Conservation (phyloP, 83 land plant genomes). For the Diphasiastrum complanatum region DNA sequence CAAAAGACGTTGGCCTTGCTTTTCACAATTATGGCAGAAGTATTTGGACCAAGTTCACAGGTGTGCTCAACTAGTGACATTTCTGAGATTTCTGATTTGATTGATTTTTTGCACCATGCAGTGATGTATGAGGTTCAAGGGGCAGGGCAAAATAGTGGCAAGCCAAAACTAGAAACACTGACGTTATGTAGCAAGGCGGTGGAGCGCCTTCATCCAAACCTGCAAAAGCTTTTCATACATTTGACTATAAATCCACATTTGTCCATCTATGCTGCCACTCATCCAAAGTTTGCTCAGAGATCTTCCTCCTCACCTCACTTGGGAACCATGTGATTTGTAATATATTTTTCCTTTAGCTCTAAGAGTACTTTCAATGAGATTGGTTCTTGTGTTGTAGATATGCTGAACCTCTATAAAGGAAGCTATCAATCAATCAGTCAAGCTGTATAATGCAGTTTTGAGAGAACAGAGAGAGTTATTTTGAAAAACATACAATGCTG, state of each 20-base stretch:
- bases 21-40: slow-evolving; percentile 73
- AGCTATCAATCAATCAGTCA: too few relatives aligned
- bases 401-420: too few relatives aligned
- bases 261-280: slow-evolving; percentile 95
- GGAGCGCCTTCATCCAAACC: slow-evolving; percentile 78
- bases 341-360: too few relatives aligned
- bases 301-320: slow-evolving; percentile 28
- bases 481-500: too few relatives aligned
- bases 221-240: slow-evolving; percentile 79
- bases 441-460: too few relatives aligned
- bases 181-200: slow-evolving; percentile 61
- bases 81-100: slow-evolving; percentile 77
- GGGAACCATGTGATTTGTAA: slow-evolving; percentile 31
- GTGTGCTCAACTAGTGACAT: slow-evolving; percentile 46
- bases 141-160: slow-evolving; percentile 52
- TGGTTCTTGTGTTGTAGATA: too few relatives aligned
- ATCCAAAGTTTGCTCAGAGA: slow-evolving; percentile 70
- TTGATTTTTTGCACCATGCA: slow-evolving; percentile 96
- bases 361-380: too few relatives aligned
- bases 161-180: slow-evolving; percentile 71
- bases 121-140: slow-evolving; percentile 84
- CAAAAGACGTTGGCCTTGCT: slow-evolving; percentile 83
- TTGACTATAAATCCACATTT: slow-evolving; percentile 57
- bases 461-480: too few relatives aligned
- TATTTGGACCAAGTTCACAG: slow-evolving; percentile 82